Base-by-base conservation (phyloP, 495 filamentous ascomycete species). In the Penicillium simplicissimum region DNA sequence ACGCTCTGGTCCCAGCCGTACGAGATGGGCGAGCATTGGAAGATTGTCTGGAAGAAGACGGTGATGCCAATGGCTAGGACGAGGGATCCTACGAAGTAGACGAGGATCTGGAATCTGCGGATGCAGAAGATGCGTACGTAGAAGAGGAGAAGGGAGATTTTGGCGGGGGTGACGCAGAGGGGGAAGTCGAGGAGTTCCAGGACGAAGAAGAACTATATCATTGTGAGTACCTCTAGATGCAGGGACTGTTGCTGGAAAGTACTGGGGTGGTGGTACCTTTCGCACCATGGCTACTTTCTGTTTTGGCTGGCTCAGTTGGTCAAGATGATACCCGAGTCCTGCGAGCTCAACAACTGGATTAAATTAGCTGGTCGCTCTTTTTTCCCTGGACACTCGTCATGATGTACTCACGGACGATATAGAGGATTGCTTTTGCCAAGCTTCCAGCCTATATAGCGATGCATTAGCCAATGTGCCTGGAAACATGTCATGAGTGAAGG, bases 101-200 rank as follows among this genome's bases (percentile, higher is more conserved):
- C 65, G 19, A 64, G 58, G 23, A 71, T 68, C 33, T 52, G 57
- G 51, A 69, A 73, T 25, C 54, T 62, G 37, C 60, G 64, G 31
- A 61, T 64, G 35, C 61, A 53, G 60, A 79, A 74, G 53, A 80
- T 77, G 23, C 74, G 78, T 1, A 73, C 57, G 52, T 80, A 81
- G 47, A 81, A 75, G 45, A 74, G 58, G n/a, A 81, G 66, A n/a
- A 81, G 43, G 11, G 63, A 59, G 51, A 66, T 51, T 42, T 66
- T 66, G 33, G 63, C 63, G 1, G 63, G 63, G 11, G 63, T 66
- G 1, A 66, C 52, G 17, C 55, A 62, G 40, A 66, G 42, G 14
- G 63, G 63, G 28, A 66, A 38, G 38, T 66, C 63, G 37, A 66
- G 45, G 6, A 66, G 37, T 42, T 66, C 59, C 1, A 62, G 48